Evolutionary conservation across 2,329 filamentous ascomycete species (phyloP).

Genomic region (Emergomyces orientalis): DNA sequence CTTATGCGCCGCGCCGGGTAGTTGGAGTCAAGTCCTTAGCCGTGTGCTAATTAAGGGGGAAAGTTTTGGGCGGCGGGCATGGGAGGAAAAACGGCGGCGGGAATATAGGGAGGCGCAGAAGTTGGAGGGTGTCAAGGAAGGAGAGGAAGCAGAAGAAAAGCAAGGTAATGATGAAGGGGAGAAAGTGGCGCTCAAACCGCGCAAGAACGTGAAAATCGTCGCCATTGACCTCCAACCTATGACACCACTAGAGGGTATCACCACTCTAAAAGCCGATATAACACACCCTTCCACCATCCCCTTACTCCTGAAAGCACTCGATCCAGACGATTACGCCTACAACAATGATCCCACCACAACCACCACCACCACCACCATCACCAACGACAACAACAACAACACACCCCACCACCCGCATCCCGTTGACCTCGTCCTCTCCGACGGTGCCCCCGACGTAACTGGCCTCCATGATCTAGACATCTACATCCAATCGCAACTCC

Average conservation of each 20-base stretch:
- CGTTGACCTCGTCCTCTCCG: constrained; percentile 88
- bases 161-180: constrained; percentile 21
- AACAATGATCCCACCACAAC: constrained; percentile 30
- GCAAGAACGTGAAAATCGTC: constrained; percentile 80
- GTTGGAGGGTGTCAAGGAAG: constrained; percentile 15
- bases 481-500: constrained; percentile 90
- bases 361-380: constrained; percentile 27
- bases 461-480: constrained; percentile 96
- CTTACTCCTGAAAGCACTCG: constrained; percentile 73
- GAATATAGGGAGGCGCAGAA: constrained; percentile 33
- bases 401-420: constrained; percentile 54
- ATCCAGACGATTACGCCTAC: constrained; percentile 54
- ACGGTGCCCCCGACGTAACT: constrained; percentile 93
- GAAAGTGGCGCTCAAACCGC: constrained; percentile 35
- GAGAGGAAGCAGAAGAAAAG: constrained; percentile 20
- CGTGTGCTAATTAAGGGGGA: constrained; percentile 89
- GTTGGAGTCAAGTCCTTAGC: constrained; percentile 95
- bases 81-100: constrained; percentile 71
- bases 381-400: too few relatives aligned
- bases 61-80: constrained; percentile 74
- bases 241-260: constrained; percentile 84
- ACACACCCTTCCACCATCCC: constrained; percentile 94
- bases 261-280: constrained; percentile 86
- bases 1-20: constrained; percentile 88
- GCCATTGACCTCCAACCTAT: constrained; percentile 95